Conservation (phyloP, 768 basidiomycete species). For the Lentinula detonsa region DNA sequence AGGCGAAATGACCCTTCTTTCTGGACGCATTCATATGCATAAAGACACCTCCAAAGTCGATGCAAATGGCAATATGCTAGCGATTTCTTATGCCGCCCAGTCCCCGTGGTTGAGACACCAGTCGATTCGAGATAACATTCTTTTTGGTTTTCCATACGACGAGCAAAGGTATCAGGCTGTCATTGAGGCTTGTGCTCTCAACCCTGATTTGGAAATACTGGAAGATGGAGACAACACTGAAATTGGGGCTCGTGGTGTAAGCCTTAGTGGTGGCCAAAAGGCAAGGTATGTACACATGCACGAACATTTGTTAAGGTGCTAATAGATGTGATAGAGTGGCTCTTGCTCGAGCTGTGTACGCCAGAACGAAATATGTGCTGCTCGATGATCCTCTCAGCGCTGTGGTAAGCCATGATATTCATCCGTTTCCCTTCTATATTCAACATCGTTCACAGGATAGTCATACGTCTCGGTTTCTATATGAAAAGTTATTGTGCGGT, state of each 20-base stretch:
- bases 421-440: not conserved
- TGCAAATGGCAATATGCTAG: slow-evolving; percentile 51
- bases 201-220: slow-evolving; percentile 73
- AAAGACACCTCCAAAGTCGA: slow-evolving; percentile 60
- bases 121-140: slow-evolving; percentile 75
- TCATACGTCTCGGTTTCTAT: slow-evolving; percentile 59
- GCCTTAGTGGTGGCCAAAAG: slow-evolving; percentile 79
- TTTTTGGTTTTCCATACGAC: slow-evolving; percentile 70
- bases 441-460: slow-evolving; percentile 41
- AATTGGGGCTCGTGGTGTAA: slow-evolving; percentile 47
- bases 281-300: slow-evolving; percentile 42
- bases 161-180: slow-evolving; percentile 71
- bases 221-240: slow-evolving; percentile 86
- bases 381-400: slow-evolving; percentile 81
- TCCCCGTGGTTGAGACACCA: slow-evolving; percentile 66
- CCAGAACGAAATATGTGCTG: slow-evolving; percentile 61
- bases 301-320: not conserved
- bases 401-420: slow-evolving; percentile 44
- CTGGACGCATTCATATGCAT: slow-evolving; percentile 53
- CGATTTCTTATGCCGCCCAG: slow-evolving; percentile 71
- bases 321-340: slow-evolving; percentile 48
- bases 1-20: slow-evolving; percentile 60
- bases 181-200: slow-evolving; percentile 79
- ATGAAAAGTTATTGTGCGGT: slow-evolving; percentile 60
- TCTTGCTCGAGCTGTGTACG: slow-evolving; percentile 78